phyloP scores from a whole-genome alignment of 805 yeast genomes.

The Nakazawaea sp. region DNA sequence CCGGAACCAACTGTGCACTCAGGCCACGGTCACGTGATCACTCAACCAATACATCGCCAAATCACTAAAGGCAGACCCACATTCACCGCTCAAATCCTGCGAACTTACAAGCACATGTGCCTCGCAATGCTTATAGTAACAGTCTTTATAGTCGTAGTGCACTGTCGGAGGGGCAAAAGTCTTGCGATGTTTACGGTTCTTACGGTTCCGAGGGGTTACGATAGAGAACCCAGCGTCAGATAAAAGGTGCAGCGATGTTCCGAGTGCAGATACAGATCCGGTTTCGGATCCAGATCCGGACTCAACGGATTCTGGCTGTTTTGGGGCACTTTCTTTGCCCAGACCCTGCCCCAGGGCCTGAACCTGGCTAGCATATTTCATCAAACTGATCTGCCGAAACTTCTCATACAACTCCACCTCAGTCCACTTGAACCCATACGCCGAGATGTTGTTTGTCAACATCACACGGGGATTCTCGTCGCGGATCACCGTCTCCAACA shows the following conservation, averaged over 20 bases:
- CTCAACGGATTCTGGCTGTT: too few species aligned
- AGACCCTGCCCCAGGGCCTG: not conserved
- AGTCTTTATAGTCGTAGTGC: slow-evolving; percentile 15
- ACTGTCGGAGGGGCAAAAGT: slow-evolving; percentile 17
- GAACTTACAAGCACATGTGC: slow-evolving; percentile 12
- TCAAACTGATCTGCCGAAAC: slow-evolving; percentile 21
- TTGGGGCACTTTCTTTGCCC: not conserved
- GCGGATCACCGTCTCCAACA: slow-evolving; percentile 19
- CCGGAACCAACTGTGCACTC: too few species aligned
- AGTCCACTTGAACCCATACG: slow-evolving; percentile 21
- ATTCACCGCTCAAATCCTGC: slow-evolving; percentile 11
- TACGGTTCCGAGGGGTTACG: too few species aligned
- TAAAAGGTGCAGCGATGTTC: too few species aligned
- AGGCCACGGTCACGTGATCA: too few species aligned
- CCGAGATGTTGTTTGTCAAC: slow-evolving; percentile 23
- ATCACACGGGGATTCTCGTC: slow-evolving; percentile 18
- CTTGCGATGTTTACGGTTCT: slow-evolving; percentile 10
- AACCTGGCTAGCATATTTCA: slow-evolving; percentile 1
- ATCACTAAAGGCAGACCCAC: slow-evolving; percentile 21
- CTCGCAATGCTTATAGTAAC: slow-evolving; percentile 16
- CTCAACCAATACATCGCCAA: slow-evolving; percentile 16
- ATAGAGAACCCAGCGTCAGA: too few species aligned
- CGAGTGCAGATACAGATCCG: too few species aligned
- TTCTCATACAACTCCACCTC: slow-evolving; percentile 18
- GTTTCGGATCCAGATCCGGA: too few species aligned